phyloP scores from a whole-genome alignment of 208 protist genomes.

The Zelonia costaricensis region DNA sequence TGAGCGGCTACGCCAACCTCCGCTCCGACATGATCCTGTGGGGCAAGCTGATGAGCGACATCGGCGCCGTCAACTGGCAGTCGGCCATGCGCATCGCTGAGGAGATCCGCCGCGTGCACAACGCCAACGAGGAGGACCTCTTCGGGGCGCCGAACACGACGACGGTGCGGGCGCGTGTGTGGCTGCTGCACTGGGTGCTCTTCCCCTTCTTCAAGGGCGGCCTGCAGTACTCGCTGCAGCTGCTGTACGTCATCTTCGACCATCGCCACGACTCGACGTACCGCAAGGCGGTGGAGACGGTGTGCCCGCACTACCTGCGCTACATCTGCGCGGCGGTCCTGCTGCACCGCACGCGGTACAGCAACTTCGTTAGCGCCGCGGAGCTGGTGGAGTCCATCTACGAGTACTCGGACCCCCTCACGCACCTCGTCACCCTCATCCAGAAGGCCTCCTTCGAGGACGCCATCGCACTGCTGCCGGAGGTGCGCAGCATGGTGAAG shows the following conservation, averaged over 20 bases:
- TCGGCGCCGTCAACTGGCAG: conserved; percentile 81
- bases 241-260: conserved; percentile 88
- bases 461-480: conserved; percentile 73
- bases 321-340: conserved; percentile 90
- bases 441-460: conserved; percentile 76
- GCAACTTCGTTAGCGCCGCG: conserved; percentile 67
- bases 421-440: conserved; percentile 73
- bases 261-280: conserved; percentile 67
- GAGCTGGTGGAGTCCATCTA: conserved; percentile 71
- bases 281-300: conserved; percentile 82
- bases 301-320: conserved; percentile 90
- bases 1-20: conserved; percentile 74
- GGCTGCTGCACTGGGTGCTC: conserved; percentile 91
- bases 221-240: conserved; percentile 70
- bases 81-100: conserved; percentile 76
- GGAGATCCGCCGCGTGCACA: conserved; percentile 72
- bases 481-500: conserved; percentile 56
- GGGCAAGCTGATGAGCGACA: conserved; percentile 90
- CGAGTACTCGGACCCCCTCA: conserved; percentile 90
- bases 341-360: conserved; percentile 73
- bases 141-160: conserved; percentile 60
- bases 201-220: conserved; percentile 94
- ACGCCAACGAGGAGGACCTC: conserved; percentile 66
- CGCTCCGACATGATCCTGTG: conserved; percentile 67
- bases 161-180: conserved; percentile 75